Percentiles rank a stretch among this genome's conserved stretches.
Conservation (phyloP, 2,329 filamentous ascomycete species). For the Xylariaceae sp. region DNA sequence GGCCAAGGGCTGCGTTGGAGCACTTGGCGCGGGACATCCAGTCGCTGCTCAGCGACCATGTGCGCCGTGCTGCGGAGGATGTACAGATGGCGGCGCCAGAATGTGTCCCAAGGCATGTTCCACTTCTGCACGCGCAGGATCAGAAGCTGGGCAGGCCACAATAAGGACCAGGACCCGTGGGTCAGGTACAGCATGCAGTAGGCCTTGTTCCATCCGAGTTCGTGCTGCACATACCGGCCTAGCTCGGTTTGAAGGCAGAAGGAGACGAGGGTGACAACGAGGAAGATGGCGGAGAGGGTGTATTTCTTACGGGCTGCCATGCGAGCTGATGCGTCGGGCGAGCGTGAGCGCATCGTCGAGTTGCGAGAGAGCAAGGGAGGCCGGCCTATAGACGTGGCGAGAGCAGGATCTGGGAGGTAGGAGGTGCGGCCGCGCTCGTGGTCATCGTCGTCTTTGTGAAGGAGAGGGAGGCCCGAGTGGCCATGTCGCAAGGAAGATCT, state of each 20-base stretch:
- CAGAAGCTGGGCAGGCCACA: slow-evolving; percentile 83
- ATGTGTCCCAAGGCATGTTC: slow-evolving; percentile 74
- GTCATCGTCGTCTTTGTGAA: slow-evolving; percentile 35
- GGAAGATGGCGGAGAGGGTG: slow-evolving; percentile 79
- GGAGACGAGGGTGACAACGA: slow-evolving; percentile 76
- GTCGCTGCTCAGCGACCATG: slow-evolving; percentile 80
- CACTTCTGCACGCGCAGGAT: slow-evolving; percentile 78
- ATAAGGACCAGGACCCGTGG: slow-evolving; percentile 85
- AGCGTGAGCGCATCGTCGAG: slow-evolving; percentile 74
- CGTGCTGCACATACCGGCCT: slow-evolving; percentile 89
- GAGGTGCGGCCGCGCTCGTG: slow-evolving; percentile 27
- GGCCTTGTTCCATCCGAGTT: slow-evolving; percentile 94
- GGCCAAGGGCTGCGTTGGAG: slow-evolving; percentile 44
- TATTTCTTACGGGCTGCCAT: slow-evolving; percentile 77
- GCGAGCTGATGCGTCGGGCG: slow-evolving; percentile 63
- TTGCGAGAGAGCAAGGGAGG: slow-evolving; percentile 48
- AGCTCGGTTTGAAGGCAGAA: slow-evolving; percentile 96
- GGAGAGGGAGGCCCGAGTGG: slow-evolving; percentile 42
- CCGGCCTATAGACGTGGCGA: slow-evolving; percentile 34
- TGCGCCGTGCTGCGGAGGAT: slow-evolving; percentile 56
- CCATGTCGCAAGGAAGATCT: slow-evolving; percentile 48
- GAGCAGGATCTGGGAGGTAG: slow-evolving; percentile 27
- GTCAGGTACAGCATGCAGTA: slow-evolving; percentile 99
- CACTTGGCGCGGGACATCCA: slow-evolving; percentile 57
- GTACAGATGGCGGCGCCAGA: slow-evolving; percentile 69